phyloP scores from a whole-genome alignment of 192 early-diverging fungal genomes.

The Backusella tarrabulga region DNA sequence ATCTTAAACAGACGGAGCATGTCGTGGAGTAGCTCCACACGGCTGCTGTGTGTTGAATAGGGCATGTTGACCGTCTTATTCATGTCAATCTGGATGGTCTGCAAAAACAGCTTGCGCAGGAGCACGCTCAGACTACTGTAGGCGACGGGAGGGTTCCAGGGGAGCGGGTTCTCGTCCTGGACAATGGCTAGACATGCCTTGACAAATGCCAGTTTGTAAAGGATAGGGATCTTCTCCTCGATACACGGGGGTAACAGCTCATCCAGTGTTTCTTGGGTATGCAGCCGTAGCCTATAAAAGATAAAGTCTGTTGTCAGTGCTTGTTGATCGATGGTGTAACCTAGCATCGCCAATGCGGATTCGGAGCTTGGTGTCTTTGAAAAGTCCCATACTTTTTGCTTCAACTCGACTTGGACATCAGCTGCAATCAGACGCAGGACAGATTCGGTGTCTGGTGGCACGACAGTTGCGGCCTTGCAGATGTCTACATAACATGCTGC shows the following conservation, averaged over 20 bases:
- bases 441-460: constrained; percentile 57
- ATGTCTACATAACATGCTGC: constrained; percentile 71
- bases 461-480: constrained; percentile 65
- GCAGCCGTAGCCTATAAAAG: constrained; percentile 65
- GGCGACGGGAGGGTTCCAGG: constrained; percentile 66
- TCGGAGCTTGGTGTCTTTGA: not conserved
- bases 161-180: constrained; percentile 55
- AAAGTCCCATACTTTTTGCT: constrained; percentile 41
- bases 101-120: constrained; percentile 61
- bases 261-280: constrained; percentile 66
- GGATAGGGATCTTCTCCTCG: constrained; percentile 61
- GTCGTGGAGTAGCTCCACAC: constrained; percentile 70
- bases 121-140: constrained; percentile 55
- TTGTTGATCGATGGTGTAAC: constrained; percentile 66
- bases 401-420: constrained; percentile 68
- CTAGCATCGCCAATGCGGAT: constrained; percentile 35
- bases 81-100: constrained; percentile 36
- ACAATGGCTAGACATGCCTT: constrained; percentile 69
- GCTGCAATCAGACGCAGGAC: constrained; percentile 58
- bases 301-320: constrained; percentile 66
- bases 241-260: constrained; percentile 65
- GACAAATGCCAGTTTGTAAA: constrained; percentile 78
- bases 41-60: constrained; percentile 51
- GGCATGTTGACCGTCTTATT: constrained; percentile 23
- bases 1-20: constrained; percentile 69